A percentile compares a stretch with the other conserved stretches of the same genome.
These are phyloP conservation scores for Alternaria sp. DNA, from an alignment of 2,329 filamentous ascomycete genomes.

Conservation along the genomic window DNA sequence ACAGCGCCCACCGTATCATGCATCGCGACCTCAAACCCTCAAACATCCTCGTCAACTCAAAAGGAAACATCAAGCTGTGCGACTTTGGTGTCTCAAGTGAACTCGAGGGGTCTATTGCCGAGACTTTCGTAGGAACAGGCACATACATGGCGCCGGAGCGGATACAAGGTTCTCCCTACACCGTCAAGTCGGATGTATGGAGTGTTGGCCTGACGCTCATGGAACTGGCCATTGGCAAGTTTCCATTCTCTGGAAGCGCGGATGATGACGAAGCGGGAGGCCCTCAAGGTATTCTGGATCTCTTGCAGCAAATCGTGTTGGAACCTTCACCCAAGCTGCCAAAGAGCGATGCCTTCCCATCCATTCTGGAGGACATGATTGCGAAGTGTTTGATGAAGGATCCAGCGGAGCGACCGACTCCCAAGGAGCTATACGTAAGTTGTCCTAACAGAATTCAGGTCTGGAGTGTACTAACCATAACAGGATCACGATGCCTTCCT, in stretches of 20 bases:
- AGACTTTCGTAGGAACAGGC: constrained; percentile 97
- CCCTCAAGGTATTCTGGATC: constrained; percentile 92
- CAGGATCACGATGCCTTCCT: constrained; percentile 93
- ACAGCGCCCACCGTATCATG: constrained; percentile 96
- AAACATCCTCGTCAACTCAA: constrained; percentile 94
- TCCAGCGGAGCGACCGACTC: constrained; percentile 86
- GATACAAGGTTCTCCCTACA: constrained; percentile 96
- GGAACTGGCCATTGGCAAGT: constrained; percentile 97
- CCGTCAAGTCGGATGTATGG: constrained; percentile 98
- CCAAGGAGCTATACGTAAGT: constrained; percentile 88
- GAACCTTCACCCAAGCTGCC: constrained; percentile 92
- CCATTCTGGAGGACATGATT: constrained; percentile 95
- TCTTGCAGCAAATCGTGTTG: constrained; percentile 96
- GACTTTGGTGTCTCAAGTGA: constrained; percentile 99
- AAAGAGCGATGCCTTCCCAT: constrained; percentile 96
- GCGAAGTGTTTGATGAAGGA: constrained; percentile 93
- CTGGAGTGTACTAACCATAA: constrained; percentile 17
- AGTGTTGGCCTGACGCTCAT: constrained; percentile 94
- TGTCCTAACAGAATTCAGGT: neutral
- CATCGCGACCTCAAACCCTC: constrained; percentile 98
- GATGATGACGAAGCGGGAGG: constrained; percentile 71
- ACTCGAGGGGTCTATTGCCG: constrained; percentile 95
- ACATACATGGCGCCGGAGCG: constrained; percentile 99
- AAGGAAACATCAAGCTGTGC: constrained; percentile 93
- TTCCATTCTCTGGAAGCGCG: constrained; percentile 88